Evolutionary conservation across 163 green algal species (phyloP), one percentile per base, ranked within the genome.

Genomic region (Chloromonas sp.): DNA sequence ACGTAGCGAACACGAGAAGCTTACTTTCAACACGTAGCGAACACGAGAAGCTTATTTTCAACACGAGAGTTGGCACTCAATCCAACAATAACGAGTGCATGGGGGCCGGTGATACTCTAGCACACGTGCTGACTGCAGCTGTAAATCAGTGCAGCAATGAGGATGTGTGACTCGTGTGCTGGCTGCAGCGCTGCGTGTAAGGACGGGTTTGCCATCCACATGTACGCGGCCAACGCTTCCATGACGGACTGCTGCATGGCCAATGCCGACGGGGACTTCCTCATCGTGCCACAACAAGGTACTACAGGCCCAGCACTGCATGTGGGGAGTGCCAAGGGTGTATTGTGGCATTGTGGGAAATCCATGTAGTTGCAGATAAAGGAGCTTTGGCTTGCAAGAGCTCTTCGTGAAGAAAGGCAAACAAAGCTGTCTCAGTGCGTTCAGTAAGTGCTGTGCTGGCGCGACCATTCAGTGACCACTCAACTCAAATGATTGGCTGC

Each of bases 231-330:
- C 80, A 98, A 90, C 81, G 85, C 81, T 0, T 86, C 70, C 78
- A 99, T 99, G 96, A 74, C 87, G 1, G 90, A 95, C 87, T 86
- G 59, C 61, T 97, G 92, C 84, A 82, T 99, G 2, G 89, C 91
- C 83, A 98, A 98, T 84, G 95, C 96, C 8, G 96, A 99, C 85
- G 96, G 96, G 0, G 95, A 99, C 89, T 91, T 98, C 60, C 93
- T 99, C 8, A 92, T 99, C 58, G 96, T 99, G 57, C 96, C 96
- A 1, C 95, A 99, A 88, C 89, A 83, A 79, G 83, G 83, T 82
- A 82, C 36, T 36, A 36, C 36, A 15, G 85, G 71, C n/a, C 11
- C 71, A 79, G 66, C 66, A 15, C 11, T 74, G 11, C 66, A 74
- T 74, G 5, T 74, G 60, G 71, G 8, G 71, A 5, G 57, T 57